Base-by-base conservation (phyloP, 2,329 filamentous ascomycete species). In the Apiospora malaysiana region DNA sequence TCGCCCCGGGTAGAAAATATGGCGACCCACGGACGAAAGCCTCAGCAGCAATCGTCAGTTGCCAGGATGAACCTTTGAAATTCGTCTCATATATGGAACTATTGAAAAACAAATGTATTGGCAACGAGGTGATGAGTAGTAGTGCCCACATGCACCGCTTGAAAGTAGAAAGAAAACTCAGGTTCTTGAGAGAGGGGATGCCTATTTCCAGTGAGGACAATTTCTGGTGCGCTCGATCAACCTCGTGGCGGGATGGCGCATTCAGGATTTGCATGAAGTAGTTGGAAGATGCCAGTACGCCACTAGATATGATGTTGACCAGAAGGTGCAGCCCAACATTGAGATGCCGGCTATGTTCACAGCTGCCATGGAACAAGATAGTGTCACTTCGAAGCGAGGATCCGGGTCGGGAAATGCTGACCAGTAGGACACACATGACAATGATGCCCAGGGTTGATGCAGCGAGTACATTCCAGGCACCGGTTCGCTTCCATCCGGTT, bases 201-300 rank as follows among this genome's bases (percentile, higher is more conserved):
- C 85, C 83, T 68, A 85, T 81, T 66, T 83, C 80, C 0, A 85
- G 74, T 80, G 82, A 84, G 16, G 73, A 76, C 2, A 79, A 75
- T 51, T 76, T 73, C 0, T 72, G 69, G 76, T 88, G 86, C 0
- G 84, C 84, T 43, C 72, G 71, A 47, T 87, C 81, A 68, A 73
- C 23, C 45, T 72, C 70, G 4, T 68, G 27, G 6, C 73, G 71
- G 9, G 72, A 69, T 10, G 73, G 70, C 5, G 69, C 37, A 8
- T 56, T 68, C 6, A 72, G n/a, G 0, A 66, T 46, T 12, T 66
- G 65, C 65, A 66, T 66, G 9, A 66, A 66, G 12, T 45, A 66
- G n/a, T 66, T 66, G 4, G 65, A 66, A 12, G n/a, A 25, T 0
- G 21, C 65, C 6, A 66, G 40, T 0, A 66, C 40, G 2, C 12